These are phyloP conservation scores for Daldinia eschscholtzii DNA, from an alignment of 2,329 filamentous ascomycete species.

Conservation along the genomic window DNA sequence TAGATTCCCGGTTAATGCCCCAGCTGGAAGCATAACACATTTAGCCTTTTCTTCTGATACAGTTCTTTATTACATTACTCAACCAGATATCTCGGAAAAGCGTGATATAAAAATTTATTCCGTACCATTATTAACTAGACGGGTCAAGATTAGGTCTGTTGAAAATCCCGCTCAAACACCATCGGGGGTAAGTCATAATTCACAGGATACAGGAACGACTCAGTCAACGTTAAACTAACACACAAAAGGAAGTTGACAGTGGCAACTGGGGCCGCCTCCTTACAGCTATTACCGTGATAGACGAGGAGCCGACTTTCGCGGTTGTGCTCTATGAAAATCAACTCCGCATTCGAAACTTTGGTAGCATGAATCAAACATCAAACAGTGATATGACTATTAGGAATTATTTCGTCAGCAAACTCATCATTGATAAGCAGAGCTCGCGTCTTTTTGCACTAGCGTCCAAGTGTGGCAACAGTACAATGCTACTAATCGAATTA, in stretches of 20 bases:
- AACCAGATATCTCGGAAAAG: constrained; percentile 21
- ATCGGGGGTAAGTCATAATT: constrained; percentile 13
- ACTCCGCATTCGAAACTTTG: constrained; percentile 2
- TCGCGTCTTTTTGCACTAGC: constrained; percentile 28
- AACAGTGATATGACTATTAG: constrained; percentile 14
- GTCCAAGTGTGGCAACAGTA: constrained; percentile 13
- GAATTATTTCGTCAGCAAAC: constrained; percentile 22
- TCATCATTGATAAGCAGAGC: constrained; percentile 19
- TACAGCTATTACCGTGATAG: constrained; percentile 16
- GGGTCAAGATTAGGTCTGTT: background rate
- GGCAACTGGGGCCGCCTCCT: constrained; percentile 24
- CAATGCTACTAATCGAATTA: constrained; percentile 22
- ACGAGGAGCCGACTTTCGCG: constrained; percentile 7
- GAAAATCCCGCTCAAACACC: background rate
- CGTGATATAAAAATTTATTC: constrained; percentile 4
- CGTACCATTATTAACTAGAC: background rate
- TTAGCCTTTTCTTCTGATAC: constrained; percentile 24
- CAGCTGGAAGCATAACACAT: constrained; percentile 22
- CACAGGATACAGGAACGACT: background rate
- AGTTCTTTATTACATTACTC: constrained; percentile 19
- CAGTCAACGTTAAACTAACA: background rate
- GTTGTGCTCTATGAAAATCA: constrained; percentile 16
- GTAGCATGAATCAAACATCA: background rate
- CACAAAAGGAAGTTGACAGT: constrained; percentile 17
- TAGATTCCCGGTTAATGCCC: background rate